These are phyloP conservation scores for Lactarius hengduanensis DNA, from an alignment of 768 basidiomycete species.

Conservation along the genomic window DNA sequence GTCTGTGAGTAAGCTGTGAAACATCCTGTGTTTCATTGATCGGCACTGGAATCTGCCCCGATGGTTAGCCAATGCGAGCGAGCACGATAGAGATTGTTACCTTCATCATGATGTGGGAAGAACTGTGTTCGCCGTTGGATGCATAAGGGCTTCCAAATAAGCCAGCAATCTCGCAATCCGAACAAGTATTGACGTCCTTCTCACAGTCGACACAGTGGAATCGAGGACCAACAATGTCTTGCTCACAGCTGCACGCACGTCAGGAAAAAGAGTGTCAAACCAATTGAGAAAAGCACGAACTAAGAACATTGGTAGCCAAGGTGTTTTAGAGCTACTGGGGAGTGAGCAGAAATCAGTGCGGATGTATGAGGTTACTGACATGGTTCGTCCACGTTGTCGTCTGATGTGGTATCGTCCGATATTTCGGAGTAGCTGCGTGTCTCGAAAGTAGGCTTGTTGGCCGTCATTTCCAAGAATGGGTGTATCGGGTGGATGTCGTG, in stretches of 20 bases:
- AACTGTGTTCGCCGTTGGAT: conserved; percentile 71
- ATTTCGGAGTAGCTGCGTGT: conserved; percentile 43
- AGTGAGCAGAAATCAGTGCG: conserved; percentile 4
- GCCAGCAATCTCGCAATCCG: conserved; percentile 83
- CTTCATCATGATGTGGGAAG: conserved; percentile 93
- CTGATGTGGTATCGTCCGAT: conserved; percentile 21
- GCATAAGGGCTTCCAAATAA: conserved; percentile 80
- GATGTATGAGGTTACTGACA: conserved; percentile 14
- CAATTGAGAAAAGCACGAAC: conserved; percentile 10
- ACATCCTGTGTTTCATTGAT: conserved; percentile 73
- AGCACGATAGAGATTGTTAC: conserved; percentile 39
- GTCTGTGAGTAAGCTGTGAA: conserved; percentile 18
- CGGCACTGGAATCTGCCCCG: conserved; percentile 76
- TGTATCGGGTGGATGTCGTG: conserved; percentile 90
- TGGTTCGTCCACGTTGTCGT: conserved; percentile 22
- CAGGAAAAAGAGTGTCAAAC: conserved; percentile 3
- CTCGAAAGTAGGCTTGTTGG: conserved; percentile 46
- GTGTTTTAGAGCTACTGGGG: conserved; percentile 23
- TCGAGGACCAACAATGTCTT: conserved; percentile 91
- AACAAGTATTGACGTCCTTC: conserved; percentile 66
- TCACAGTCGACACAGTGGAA: conserved; percentile 87
- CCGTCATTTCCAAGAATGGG: conserved; percentile 79
- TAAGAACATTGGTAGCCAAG: conserved; percentile 22
- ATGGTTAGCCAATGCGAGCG: background rate
- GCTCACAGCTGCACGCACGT: conserved; percentile 60